phyloP scores from a whole-genome alignment of 371 early-diverging fungal species.

The Gilbertella persicaria region DNA sequence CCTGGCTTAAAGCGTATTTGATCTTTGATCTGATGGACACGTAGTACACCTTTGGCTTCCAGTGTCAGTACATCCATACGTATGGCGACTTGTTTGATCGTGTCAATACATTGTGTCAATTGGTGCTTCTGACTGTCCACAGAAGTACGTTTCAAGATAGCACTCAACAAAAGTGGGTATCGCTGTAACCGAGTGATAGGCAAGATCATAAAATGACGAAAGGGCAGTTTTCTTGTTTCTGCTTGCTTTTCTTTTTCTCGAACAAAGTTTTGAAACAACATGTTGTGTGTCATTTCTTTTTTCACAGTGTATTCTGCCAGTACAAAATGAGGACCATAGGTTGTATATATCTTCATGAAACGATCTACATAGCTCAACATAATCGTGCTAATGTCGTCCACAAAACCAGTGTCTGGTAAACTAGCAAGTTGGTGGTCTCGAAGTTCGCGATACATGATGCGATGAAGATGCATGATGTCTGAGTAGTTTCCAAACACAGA shows the following conservation, averaged over 20 bases:
- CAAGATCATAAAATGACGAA: slow-evolving; percentile 34
- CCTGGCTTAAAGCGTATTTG: slow-evolving; percentile 31
- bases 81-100: slow-evolving; percentile 64
- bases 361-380: slow-evolving; percentile 62
- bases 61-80: slow-evolving; percentile 21
- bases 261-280: slow-evolving; percentile 67
- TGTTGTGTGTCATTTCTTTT: slow-evolving; percentile 62
- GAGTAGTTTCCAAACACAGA: slow-evolving; percentile 75
- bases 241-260: slow-evolving; percentile 56
- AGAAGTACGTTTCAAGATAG: slow-evolving; percentile 72
- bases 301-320: slow-evolving; percentile 75
- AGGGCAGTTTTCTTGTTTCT: slow-evolving; percentile 58
- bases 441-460: slow-evolving; percentile 62
- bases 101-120: slow-evolving; percentile 54
- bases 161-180: slow-evolving; percentile 78
- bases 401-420: slow-evolving; percentile 51
- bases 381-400: slow-evolving; percentile 79
- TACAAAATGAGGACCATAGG: slow-evolving; percentile 80
- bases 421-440: slow-evolving; percentile 56
- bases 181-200: slow-evolving; percentile 84
- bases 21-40: slow-evolving; percentile 12
- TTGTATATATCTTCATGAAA: slow-evolving; percentile 70
- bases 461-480: slow-evolving; percentile 66
- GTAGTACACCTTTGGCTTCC: not conserved
- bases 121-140: slow-evolving; percentile 48